Conservation (phyloP, 2,329 filamentous ascomycete genomes). For the Cadophora gregata region DNA sequence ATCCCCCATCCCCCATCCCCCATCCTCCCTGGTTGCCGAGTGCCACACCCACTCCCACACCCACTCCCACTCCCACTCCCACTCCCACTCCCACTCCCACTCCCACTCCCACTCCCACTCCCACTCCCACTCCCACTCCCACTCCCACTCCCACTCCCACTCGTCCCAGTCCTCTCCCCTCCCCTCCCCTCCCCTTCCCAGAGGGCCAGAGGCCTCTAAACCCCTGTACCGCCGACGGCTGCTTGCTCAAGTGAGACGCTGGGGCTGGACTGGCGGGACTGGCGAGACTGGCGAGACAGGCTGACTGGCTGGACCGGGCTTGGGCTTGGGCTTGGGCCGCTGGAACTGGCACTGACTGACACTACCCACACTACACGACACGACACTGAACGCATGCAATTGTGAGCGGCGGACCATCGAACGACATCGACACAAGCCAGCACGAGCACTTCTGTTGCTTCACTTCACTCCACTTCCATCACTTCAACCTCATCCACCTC, state of each 20-base stretch:
- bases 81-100: not conserved
- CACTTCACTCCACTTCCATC: not conserved
- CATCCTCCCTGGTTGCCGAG: not conserved
- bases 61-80: no score
- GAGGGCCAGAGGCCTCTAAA: no score
- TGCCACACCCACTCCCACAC: not conserved
- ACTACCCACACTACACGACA: no score
- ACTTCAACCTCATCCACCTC: not conserved
- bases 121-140: no score
- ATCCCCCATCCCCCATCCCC: not conserved
- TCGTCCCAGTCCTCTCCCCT: no score
- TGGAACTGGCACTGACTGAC: not conserved
- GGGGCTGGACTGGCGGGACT: not conserved
- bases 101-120: no score
- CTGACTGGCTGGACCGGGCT: no score
- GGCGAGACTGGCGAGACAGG: no score
- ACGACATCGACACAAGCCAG: not conserved
- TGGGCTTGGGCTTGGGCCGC: not conserved
- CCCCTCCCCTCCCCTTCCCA: no score
- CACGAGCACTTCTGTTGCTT: not conserved
- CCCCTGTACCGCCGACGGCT: conserved; percentile 2
- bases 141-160: no score
- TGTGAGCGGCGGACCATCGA: conserved; percentile 8
- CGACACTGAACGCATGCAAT: conserved; percentile 1
- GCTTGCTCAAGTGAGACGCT: conserved; percentile 12